phyloP scores from a whole-genome alignment of 768 basidiomycete genomes.

The Amanita subjunquillea region DNA sequence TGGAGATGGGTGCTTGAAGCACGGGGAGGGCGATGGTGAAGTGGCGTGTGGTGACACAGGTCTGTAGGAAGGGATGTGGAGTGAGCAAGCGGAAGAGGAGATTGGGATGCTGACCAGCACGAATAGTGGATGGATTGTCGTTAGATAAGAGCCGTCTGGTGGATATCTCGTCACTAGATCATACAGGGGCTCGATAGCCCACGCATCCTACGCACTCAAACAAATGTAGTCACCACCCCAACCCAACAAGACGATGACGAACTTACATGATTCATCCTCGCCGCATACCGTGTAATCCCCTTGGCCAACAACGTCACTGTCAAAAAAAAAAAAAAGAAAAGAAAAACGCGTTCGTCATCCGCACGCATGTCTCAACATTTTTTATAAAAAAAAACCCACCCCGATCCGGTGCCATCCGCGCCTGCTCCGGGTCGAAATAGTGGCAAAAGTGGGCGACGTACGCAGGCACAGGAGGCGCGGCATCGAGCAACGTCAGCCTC shows the following conservation, averaged over 20 bases:
- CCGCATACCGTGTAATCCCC: constrained; percentile 45
- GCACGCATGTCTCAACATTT: no score
- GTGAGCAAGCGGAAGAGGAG: not conserved
- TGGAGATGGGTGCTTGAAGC: constrained; percentile 52
- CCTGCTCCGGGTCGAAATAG: constrained; percentile 51
- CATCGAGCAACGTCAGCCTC: constrained; percentile 32
- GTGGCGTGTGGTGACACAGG: constrained; percentile 43
- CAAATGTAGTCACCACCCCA: not conserved
- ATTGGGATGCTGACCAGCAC: not conserved
- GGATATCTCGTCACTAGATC: constrained; percentile 56
- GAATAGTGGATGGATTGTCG: constrained; percentile 47
- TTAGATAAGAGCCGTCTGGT: constrained; percentile 45
- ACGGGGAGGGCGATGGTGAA: constrained; percentile 52
- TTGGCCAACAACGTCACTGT: constrained; percentile 59
- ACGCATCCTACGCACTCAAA: constrained; percentile 16
- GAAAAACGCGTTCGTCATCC: not conserved
- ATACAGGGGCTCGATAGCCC: constrained; percentile 48
- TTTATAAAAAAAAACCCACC: constrained; percentile 23
- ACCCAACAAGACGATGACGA: constrained; percentile 12
- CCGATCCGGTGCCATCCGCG: constrained; percentile 59
- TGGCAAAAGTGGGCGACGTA: constrained; percentile 50
- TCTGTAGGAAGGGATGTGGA: constrained; percentile 24
- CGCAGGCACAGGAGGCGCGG: constrained; percentile 29
- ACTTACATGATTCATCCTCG: constrained; percentile 36
- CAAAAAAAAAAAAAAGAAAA: not conserved